These are phyloP conservation scores for Boletales sp. DNA, from an alignment of 768 basidiomycete genomes.

Conservation along the genomic window DNA sequence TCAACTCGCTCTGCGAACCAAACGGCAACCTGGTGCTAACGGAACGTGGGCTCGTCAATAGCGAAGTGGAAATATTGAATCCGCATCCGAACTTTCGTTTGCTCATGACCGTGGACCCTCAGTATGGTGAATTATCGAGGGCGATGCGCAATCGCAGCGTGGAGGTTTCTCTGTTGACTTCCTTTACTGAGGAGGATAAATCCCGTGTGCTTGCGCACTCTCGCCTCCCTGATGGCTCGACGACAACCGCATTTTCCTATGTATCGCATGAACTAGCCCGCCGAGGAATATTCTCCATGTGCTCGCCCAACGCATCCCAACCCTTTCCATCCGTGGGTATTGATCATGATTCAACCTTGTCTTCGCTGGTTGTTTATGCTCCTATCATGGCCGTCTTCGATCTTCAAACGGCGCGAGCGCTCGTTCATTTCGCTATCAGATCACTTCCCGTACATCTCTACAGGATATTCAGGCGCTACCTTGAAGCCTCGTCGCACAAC, in stretches of 20 bases:
- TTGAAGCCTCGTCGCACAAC: slow-evolving; percentile 10
- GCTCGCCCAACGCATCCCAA: neutral
- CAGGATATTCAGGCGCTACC: slow-evolving; percentile 22
- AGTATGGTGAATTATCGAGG: slow-evolving; percentile 88
- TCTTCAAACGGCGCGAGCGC: slow-evolving; percentile 14
- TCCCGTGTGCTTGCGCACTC: slow-evolving; percentile 42
- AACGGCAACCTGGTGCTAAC: slow-evolving; percentile 80
- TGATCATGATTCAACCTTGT: slow-evolving; percentile 48
- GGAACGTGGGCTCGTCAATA: slow-evolving; percentile 83
- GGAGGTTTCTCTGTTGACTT: slow-evolving; percentile 60
- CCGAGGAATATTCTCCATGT: slow-evolving; percentile 17
- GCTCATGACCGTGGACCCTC: slow-evolving; percentile 91
- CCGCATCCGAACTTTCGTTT: slow-evolving; percentile 90
- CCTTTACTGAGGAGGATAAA: slow-evolving; percentile 43
- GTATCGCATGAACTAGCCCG: slow-evolving; percentile 22
- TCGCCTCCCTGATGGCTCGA: slow-evolving; percentile 41
- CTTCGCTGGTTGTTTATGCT: slow-evolving; percentile 39
- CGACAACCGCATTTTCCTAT: slow-evolving; percentile 5
- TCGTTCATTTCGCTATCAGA: slow-evolving; percentile 27
- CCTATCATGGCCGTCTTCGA: slow-evolving; percentile 26
- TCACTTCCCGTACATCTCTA: slow-evolving; percentile 10
- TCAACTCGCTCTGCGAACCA: slow-evolving; percentile 93
- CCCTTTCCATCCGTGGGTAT: slow-evolving; percentile 37
- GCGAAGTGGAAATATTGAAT: slow-evolving; percentile 63
- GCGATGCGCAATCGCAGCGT: slow-evolving; percentile 98